Evolutionary conservation across 257 asterid genomes (phyloP), one percentile per base, ranked within the genome.

Genomic region (Penstemon newberryi): DNA sequence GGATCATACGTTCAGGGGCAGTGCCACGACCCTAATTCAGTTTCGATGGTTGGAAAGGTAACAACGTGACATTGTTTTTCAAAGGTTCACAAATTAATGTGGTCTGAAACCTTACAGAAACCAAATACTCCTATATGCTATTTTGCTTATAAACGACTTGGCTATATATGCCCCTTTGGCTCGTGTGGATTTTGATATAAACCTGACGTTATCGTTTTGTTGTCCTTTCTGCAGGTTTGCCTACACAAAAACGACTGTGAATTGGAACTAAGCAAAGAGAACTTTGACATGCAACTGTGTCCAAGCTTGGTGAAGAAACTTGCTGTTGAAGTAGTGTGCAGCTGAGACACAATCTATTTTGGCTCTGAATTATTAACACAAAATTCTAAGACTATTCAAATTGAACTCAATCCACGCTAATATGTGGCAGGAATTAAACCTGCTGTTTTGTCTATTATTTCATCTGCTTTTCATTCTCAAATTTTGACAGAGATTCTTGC

Each of bases 311-410:
- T 55, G 51, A 87, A 78, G 77, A 77, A 71, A 61, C 83, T 83
- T 66, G 96, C 90, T 13, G 83, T 86, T 67, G 91, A 86, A 78
- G 87, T 77, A 69, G 59, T 63, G 4, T 85, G 88, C 66, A 81
- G 78, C 73, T 81, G 66, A 73, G 65, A 63, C 40, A 8, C 8
- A 12, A 49, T 49, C 13, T 10, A 49, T 15, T 49, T 15, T 49
- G 6, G 54, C 4, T 49, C 18, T 15, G 18, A 49, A 49, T 6
- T 49, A 10, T 4, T 49, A 10, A 13, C 54, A 49, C 3, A 3
- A 49, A 49, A 15, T 9, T 11, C 18, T 10, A 46, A 4, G 33
- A 25, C 33, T 49, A 10, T 49, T 49, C 33, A 25, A 25, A 25
- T 25, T 1, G 33, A 25, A 25, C 33, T 25, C 33, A 25, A 25